Percentiles rank a stretch among this genome's conserved stretches.
phyloP scores from a whole-genome alignment of 495 filamentous ascomycete species.

The Penicillium mononematosum region DNA sequence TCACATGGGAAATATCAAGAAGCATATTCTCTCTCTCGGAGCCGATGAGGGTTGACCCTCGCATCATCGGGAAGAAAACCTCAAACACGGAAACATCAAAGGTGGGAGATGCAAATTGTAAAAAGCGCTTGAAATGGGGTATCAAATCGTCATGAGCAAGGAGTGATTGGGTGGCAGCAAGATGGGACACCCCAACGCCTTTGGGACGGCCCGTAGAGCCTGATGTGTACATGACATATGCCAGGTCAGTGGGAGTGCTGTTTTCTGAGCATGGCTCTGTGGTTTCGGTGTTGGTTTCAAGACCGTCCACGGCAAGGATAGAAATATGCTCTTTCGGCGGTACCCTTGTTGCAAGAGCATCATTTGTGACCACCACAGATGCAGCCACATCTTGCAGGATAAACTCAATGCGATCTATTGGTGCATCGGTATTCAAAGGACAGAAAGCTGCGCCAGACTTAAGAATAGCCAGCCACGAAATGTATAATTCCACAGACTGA shows the following conservation, averaged over 20 bases:
- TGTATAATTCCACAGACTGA: conserved; percentile 69
- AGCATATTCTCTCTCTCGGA: conserved; percentile 64
- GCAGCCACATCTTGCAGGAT: conserved; percentile 67
- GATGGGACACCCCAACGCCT: conserved; percentile 76
- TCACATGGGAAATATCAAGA: conserved; percentile 63
- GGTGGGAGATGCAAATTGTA: conserved; percentile 83
- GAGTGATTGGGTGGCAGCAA: conserved; percentile 70
- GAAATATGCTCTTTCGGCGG: conserved; percentile 17
- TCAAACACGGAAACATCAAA: conserved; percentile 91
- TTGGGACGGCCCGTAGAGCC: conserved; percentile 89
- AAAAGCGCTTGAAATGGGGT: conserved; percentile 68
- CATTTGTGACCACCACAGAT: conserved; percentile 50
- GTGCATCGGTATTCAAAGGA: conserved; percentile 69
- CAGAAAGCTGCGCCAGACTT: conserved; percentile 80
- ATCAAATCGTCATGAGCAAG: conserved; percentile 75
- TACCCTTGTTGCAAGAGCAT: conserved; percentile 26
- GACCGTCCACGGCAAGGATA: conserved; percentile 34
- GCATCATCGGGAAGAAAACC: conserved; percentile 76
- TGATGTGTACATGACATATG: conserved; percentile 90
- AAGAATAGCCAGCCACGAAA: conserved; percentile 67
- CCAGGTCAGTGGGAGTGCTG: conserved; percentile 47
- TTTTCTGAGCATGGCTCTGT: conserved; percentile 13
- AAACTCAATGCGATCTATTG: conserved; percentile 68
- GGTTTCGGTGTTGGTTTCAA: conserved; percentile 7
- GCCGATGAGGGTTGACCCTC: conserved; percentile 68